Base-by-base conservation (phyloP, 2,329 filamentous ascomycete genomes). In the Fusarium hainanense region DNA sequence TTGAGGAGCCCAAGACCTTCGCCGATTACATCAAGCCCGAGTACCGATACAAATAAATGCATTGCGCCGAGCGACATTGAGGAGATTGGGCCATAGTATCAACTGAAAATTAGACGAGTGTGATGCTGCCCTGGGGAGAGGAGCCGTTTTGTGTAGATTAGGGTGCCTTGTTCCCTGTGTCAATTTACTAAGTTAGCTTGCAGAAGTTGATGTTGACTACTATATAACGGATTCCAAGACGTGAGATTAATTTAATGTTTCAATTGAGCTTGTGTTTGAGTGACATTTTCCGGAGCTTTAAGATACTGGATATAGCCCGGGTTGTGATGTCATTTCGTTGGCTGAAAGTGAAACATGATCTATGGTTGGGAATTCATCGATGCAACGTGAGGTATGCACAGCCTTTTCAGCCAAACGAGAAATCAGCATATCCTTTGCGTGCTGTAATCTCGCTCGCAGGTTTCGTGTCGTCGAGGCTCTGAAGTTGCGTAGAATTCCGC, bases 1-100 rank as follows among this genome's bases (percentile, higher is more conserved):
- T 89, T 80, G 89, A 91, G 82, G 93, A 97, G 85, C 93, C 94
- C 81, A 97, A 98, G 91, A 97, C 93, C 76, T 95, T 98, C 81
- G 93, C 93, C 83, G 93, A 99, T 87, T 98, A 88, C 84, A 90
- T 99, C 84, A 94, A 93, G 89, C 93, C 94, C 67, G 90, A 98
- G 81, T 99, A 98, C 88, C 90, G 90, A 87, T 97, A 95, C 82
- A 80, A 74, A 79, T 82, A 80, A 78, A 79, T 72, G 70, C 55
- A 58, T 78, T 72, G 69, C 56, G 50, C 68, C 43, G 54, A 65
- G 46, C 27, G 37, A 43, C 21, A 68, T 61, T 66, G 56, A 50
- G 59, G 49, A 58, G 48, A 57, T 30, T 48, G 62, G 59, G 65
- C 40, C 55, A 58, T 66, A 72, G 74, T 77, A 74, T 66, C 58